These are phyloP conservation scores for Solanum arcanum DNA, from an alignment of 257 asterid species.

Conservation along the genomic window DNA sequence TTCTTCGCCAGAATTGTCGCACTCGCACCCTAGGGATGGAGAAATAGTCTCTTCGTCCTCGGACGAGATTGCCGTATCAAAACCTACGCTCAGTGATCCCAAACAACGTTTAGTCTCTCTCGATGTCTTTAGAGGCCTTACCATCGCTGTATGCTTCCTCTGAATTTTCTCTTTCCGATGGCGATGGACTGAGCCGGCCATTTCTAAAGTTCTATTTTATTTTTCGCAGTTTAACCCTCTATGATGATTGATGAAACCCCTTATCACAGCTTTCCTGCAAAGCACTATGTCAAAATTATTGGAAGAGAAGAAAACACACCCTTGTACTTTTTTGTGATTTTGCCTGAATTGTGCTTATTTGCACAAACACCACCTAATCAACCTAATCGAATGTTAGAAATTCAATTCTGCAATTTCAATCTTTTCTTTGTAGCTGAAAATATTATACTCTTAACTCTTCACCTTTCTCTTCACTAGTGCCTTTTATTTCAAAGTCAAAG, in stretches of 20 bases:
- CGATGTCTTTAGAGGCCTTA: slow-evolving; percentile 90
- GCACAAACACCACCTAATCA: not conserved
- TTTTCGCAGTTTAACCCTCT: not conserved
- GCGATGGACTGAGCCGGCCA: not conserved
- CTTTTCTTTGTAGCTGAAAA: not conserved
- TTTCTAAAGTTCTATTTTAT: not conserved
- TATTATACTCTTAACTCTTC: not conserved
- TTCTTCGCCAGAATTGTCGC: slow-evolving; percentile 14
- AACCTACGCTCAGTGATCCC: slow-evolving; percentile 17
- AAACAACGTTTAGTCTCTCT: slow-evolving; percentile 73
- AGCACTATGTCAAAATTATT: not conserved
- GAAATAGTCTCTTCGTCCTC: slow-evolving; percentile 8
- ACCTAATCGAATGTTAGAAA: not conserved
- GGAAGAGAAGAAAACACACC: not conserved
- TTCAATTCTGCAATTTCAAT: not conserved
- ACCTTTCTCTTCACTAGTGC: not conserved
- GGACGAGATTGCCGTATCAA: slow-evolving; percentile 14
- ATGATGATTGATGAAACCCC: not conserved
- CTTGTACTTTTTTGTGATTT: not conserved
- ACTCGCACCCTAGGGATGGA: slow-evolving; percentile 3
- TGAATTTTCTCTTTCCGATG: not conserved
- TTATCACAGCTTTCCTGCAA: not conserved
- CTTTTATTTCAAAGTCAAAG: not conserved
- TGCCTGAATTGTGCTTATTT: not conserved
- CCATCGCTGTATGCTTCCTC: slow-evolving; percentile 50